phyloP scores from a whole-genome alignment of 768 basidiomycete species.

The Sutorius australiensis region DNA sequence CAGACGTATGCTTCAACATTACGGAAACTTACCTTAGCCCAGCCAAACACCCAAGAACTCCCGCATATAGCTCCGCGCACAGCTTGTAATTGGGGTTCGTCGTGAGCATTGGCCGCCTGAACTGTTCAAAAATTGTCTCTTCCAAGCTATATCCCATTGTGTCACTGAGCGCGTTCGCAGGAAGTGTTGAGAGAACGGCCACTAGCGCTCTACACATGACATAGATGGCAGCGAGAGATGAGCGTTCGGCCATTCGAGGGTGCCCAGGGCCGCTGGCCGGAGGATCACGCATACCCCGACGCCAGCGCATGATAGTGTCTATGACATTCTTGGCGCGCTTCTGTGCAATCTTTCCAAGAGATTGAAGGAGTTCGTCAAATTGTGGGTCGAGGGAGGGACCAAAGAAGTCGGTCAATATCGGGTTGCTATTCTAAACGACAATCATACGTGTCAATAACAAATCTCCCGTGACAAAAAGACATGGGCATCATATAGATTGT shows the following conservation, averaged over 20 bases:
- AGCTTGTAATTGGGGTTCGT: slow-evolving; percentile 73
- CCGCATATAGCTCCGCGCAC: slow-evolving; percentile 80
- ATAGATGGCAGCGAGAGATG: slow-evolving; percentile 81
- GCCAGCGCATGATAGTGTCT: slow-evolving; percentile 86
- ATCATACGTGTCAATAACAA: neutral
- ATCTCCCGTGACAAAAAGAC: neutral
- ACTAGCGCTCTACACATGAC: slow-evolving; percentile 87
- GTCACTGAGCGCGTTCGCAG: slow-evolving; percentile 77
- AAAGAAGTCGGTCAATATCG: slow-evolving; percentile 60
- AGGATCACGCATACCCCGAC: slow-evolving; percentile 68
- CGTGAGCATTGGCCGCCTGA: slow-evolving; percentile 58
- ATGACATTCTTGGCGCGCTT: slow-evolving; percentile 81
- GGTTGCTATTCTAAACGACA: slow-evolving; percentile 59
- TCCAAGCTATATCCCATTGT: slow-evolving; percentile 77
- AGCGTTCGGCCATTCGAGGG: slow-evolving; percentile 50
- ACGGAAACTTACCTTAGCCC: slow-evolving; percentile 59
- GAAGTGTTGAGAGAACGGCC: slow-evolving; percentile 64
- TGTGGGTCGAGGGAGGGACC: slow-evolving; percentile 69
- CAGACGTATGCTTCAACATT: neutral
- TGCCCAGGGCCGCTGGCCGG: slow-evolving; percentile 35
- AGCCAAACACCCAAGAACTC: slow-evolving; percentile 79
- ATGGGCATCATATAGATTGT: neutral
- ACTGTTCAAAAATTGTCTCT: slow-evolving; percentile 84
- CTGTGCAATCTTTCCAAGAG: slow-evolving; percentile 81
- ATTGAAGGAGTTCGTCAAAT: slow-evolving; percentile 82